These are phyloP conservation scores for Geosmithia morbida DNA, from an alignment of 2,329 filamentous ascomycete genomes.

Conservation along the genomic window DNA sequence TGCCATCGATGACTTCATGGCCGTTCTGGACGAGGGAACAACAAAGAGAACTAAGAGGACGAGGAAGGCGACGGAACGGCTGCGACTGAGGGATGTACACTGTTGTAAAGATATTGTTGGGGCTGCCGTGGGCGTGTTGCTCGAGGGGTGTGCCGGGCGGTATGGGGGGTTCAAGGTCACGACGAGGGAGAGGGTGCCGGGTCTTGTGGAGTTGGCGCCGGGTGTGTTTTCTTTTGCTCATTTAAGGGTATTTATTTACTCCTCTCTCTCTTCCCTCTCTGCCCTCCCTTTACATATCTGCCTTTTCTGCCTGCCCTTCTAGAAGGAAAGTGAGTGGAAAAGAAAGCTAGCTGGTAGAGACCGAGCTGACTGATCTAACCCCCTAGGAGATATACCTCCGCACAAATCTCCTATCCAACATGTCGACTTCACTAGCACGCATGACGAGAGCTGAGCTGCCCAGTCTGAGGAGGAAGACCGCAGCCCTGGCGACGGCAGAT, in stretches of 20 bases:
- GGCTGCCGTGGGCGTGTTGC: conserved; percentile 8
- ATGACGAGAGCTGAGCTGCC: conserved; percentile 20
- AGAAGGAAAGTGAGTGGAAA: no score
- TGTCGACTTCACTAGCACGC: conserved; percentile 15
- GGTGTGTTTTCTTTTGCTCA: conserved; percentile 21
- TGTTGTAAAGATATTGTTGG: neutral
- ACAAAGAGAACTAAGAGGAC: neutral
- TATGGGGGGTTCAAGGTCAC: conserved; percentile 8
- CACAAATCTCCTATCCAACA: conserved; percentile 11
- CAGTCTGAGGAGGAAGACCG: conserved; percentile 13
- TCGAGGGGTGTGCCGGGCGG: conserved; percentile 10
- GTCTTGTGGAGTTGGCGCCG: conserved; percentile 15
- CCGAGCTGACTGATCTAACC: neutral
- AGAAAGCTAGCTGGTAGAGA: no score
- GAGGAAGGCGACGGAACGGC: neutral
- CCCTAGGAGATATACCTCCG: conserved; percentile 11
- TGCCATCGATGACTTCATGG: neutral
- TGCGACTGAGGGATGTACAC: neutral
- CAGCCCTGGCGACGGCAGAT: conserved; percentile 1
- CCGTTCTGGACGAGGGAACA: neutral
- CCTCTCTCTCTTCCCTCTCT: no score
- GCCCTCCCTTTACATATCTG: no score
- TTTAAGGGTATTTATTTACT: conserved; percentile 13
- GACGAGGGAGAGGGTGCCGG: conserved; percentile 5
- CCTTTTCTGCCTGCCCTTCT: no score